Evolutionary conservation across 352 stramenopile species (phyloP), one percentile per base, ranked within the genome.

Genomic region (Globisporangium acanthophoron): DNA sequence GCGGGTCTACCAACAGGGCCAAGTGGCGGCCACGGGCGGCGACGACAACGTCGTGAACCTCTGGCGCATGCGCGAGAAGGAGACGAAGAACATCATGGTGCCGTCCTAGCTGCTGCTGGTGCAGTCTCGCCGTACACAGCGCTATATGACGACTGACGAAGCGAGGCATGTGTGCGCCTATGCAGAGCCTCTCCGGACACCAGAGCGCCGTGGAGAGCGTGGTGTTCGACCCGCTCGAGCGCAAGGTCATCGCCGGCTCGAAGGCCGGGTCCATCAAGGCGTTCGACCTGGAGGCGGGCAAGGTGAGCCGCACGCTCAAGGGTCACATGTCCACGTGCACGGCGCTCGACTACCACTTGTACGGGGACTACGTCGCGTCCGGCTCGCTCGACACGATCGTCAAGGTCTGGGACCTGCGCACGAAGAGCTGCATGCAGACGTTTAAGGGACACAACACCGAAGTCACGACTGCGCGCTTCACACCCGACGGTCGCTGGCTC

Each of bases 41-140:
- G 81, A 94, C 41, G 84, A 94, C 59, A 84, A 84, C 55, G 71
- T 88, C 46, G 78, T 92, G 46, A 94, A 94, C 37, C 58, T 94
- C n/a, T 94, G 84, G 84, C 74, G 81, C 40, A 85, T 94, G 78
- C 80, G 81, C 39, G 84, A 94, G 59, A 87, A 83, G 54, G 80
- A 94, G 69, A 94, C 81, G 56, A 94, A 94, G 65, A 94, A 91
- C 62, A 90, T 94, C 45, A 90, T 92, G 80, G 84, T 93, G 20
- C 3, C 16, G 20, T 41, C 18, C 31, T 65, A 16, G 46, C 4
- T 37, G 44, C 44, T 49, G 6, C 5, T 37, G 27, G 7, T 16
- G 44, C 41, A 50, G n/a, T 29, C 8, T 11, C 43, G 12, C 16
- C 13, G n/a, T 29, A 9, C 44, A 16, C 44, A 9, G 44, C 6